Base-by-base conservation (phyloP, 495 filamentous ascomycete genomes). In the Annulohypoxylon nitens region DNA sequence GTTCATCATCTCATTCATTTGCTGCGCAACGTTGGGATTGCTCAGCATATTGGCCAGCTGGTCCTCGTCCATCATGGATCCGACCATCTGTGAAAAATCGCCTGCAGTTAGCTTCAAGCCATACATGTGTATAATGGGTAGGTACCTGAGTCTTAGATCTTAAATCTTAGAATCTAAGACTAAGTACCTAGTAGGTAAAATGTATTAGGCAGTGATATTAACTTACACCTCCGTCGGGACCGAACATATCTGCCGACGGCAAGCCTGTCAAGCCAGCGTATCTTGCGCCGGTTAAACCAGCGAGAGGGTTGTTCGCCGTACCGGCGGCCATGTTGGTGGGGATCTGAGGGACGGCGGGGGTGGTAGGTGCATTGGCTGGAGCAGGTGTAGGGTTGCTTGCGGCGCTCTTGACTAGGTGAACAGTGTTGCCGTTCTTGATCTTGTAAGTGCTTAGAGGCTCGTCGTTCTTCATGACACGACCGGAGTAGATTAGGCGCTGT, bases 401-500 rank as follows among this genome's bases (percentile, higher is more conserved):
- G 34, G 97, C 97, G 74, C 93, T 93, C 81, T 97, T 97, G 63
- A 99, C 97, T 76, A 99, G 86, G 80, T 99, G 97, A 67, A 98
- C 89, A 8, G 96, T 98, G 77, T 98, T 93, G n/a, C 93, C 92
- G 64, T 93, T 88, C 82, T 98, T 97, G 81, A 99, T 93, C 83
- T 97, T 99, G 83, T 97, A 97, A 25, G 89, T 87, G 61, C 85
- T 89, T 48, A 99, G 81, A 0, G 92, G 91, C 69, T 98, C 94
- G 45, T 89, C 88, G 78, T 99, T 93, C 83, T 98, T 99, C 81
- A 99, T 87, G 20, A 99, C 95, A 67, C 95, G 90, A 30, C 97
- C 97, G 6, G 95, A 98, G 82, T 98, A 98, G 81, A 99, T 99
- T 72, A 99, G 85, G 50, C 97, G 93, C 81, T 97, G 95, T 55